Percentiles rank a stretch among this genome's conserved stretches.
These are phyloP conservation scores for Sporothrix humicola DNA, from an alignment of 2,329 filamentous ascomycete genomes.

Conservation along the genomic window DNA sequence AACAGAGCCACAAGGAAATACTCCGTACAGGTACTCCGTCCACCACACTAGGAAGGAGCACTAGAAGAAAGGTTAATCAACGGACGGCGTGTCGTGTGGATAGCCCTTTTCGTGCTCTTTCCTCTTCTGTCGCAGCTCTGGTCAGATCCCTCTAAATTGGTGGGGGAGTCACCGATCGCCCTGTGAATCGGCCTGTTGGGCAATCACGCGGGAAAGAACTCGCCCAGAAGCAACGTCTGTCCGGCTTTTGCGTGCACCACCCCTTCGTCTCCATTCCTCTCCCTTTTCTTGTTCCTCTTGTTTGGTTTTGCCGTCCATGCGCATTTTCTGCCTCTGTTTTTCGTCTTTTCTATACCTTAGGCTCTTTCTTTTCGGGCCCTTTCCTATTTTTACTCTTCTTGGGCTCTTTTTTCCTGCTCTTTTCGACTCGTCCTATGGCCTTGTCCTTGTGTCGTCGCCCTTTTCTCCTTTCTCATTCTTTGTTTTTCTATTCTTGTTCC, in stretches of 20 bases:
- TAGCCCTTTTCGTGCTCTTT: slow-evolving; percentile 7
- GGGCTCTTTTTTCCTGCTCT: neutral
- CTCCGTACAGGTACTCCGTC: slow-evolving; percentile 9
- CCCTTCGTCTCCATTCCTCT: neutral
- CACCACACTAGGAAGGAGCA: neutral
- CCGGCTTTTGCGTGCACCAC: no score
- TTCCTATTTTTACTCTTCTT: neutral
- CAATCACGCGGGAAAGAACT: neutral
- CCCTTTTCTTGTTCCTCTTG: neutral
- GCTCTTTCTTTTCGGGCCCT: slow-evolving; percentile 7
- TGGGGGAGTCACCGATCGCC: slow-evolving; percentile 22
- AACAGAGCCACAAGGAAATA: neutral
- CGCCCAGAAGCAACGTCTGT: slow-evolving; percentile 9
- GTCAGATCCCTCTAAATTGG: slow-evolving; percentile 19
- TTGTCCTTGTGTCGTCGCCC: neutral
- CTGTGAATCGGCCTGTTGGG: neutral
- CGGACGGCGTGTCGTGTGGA: slow-evolving; percentile 6
- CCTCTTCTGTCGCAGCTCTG: slow-evolving; percentile 14
- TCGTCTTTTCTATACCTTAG: neutral
- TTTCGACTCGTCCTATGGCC: neutral
- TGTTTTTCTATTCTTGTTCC: neutral
- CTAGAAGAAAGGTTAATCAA: slow-evolving; percentile 17
- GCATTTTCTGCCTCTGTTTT: neutral
- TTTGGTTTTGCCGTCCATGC: neutral
- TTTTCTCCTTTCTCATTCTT: neutral